phyloP scores from a whole-genome alignment of 23 red algal genomes.

The Gracilaria gracilis region DNA sequence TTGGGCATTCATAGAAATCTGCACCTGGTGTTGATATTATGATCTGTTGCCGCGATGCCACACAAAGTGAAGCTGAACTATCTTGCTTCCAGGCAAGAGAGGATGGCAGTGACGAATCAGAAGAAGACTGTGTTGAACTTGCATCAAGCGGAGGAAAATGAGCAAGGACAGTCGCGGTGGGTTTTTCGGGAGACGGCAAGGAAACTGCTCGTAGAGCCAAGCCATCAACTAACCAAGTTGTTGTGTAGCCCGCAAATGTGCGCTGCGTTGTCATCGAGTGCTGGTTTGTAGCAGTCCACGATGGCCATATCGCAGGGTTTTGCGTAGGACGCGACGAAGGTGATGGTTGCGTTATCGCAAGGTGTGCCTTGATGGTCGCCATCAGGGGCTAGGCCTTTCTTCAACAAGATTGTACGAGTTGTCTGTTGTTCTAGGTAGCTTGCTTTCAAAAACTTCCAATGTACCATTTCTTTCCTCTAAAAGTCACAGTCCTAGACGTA shows the following conservation, averaged over 20 bases:
- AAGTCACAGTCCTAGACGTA: not conserved
- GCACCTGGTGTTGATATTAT: constrained; percentile 14
- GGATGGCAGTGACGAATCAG: not conserved
- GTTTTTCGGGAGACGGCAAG: constrained; percentile 10
- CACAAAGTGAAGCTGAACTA: constrained; percentile 9
- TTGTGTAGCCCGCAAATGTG: constrained; percentile 8
- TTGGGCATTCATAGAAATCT: constrained; percentile 30
- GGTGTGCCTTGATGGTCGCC: constrained; percentile 12
- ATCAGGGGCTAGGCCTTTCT: not conserved
- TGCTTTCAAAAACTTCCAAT: not conserved
- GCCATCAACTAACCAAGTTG: constrained; percentile 30
- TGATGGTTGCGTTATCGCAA: not conserved
- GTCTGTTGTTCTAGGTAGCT: not conserved
- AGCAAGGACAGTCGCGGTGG: not conserved
- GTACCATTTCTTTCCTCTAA: not conserved
- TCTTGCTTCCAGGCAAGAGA: not conserved
- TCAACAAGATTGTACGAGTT: not conserved
- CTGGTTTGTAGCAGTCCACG: constrained; percentile 18
- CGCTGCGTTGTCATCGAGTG: not conserved
- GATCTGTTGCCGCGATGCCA: constrained; percentile 5
- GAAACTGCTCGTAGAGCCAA: constrained; percentile 4
- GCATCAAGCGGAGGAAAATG: constrained; percentile 37
- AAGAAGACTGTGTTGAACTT: not conserved
- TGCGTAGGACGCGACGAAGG: not conserved
- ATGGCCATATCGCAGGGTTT: constrained; percentile 16